phyloP scores from a whole-genome alignment of 2,329 filamentous ascomycete genomes.

The Thelonectria blattea region DNA sequence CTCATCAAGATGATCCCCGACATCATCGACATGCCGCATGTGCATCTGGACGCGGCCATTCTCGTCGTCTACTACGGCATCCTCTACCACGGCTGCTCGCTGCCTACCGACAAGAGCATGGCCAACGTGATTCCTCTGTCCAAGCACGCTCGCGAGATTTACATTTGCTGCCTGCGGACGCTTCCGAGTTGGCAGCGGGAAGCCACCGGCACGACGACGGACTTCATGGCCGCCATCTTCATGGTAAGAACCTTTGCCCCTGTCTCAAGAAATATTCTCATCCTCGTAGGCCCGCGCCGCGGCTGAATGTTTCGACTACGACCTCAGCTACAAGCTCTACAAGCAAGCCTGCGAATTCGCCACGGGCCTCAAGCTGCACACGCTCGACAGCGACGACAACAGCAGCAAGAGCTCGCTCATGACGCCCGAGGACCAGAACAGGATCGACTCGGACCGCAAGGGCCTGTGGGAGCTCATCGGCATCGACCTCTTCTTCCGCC shows the following conservation, averaged over 20 bases:
- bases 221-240: constrained; percentile 40
- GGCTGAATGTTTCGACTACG: constrained; percentile 42
- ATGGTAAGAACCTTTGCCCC: constrained; percentile 23
- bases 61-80: constrained; percentile 25
- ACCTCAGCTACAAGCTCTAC: constrained; percentile 41
- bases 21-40: constrained; percentile 12
- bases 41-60: constrained; percentile 16
- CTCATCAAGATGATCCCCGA: constrained; percentile 41
- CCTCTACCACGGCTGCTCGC: constrained; percentile 37
- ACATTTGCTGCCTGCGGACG: constrained; percentile 39
- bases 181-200: constrained; percentile 41
- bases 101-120: constrained; percentile 28
- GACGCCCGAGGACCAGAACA: background rate
- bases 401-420: background rate
- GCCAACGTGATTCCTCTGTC: constrained; percentile 13
- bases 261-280: background rate
- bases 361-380: constrained; percentile 40
- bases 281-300: constrained; percentile 35
- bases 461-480: constrained; percentile 44
- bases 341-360: constrained; percentile 40
- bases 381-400: constrained; percentile 36
- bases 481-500: constrained; percentile 42
- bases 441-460: constrained; percentile 30
- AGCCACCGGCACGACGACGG: constrained; percentile 39
- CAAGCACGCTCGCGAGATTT: constrained; percentile 34